These are phyloP conservation scores for Crepidotus variabilis DNA, from an alignment of 768 basidiomycete genomes.

Conservation along the genomic window DNA sequence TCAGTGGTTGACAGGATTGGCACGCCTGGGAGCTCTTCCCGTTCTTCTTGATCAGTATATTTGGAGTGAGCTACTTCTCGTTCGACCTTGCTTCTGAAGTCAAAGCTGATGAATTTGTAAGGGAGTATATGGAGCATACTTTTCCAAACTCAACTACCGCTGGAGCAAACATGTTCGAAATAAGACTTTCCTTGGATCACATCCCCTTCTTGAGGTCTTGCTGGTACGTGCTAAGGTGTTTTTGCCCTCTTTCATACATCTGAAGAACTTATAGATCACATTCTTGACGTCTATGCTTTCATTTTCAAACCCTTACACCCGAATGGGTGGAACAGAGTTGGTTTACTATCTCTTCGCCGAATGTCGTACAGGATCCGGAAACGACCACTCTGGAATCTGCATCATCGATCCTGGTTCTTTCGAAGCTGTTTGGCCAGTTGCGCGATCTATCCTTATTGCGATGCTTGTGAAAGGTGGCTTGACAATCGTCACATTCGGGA, in stretches of 20 bases:
- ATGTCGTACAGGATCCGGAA: constrained; percentile 57
- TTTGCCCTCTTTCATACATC: not conserved
- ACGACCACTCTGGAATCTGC: constrained; percentile 68
- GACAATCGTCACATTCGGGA: constrained; percentile 89
- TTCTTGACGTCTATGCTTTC: constrained; percentile 71
- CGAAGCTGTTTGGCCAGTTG: constrained; percentile 55
- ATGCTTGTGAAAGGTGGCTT: constrained; percentile 78
- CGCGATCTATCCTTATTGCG: constrained; percentile 65
- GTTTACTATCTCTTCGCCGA: constrained; percentile 91
- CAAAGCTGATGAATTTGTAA: constrained; percentile 23
- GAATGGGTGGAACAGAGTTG: constrained; percentile 94
- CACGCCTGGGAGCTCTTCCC: constrained; percentile 84
- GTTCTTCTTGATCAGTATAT: constrained; percentile 83
- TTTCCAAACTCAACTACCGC: constrained; percentile 85
- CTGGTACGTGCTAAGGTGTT: constrained; percentile 45
- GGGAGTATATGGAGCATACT: constrained; percentile 93
- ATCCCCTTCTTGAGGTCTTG: constrained; percentile 82
- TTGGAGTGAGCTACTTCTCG: constrained; percentile 60
- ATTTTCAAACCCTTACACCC: constrained; percentile 86
- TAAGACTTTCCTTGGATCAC: constrained; percentile 72
- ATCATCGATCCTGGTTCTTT: constrained; percentile 56
- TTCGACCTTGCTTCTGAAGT: not conserved
- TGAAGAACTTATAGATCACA: constrained; percentile 55
- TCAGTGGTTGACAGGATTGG: constrained; percentile 63
- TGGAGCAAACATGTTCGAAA: constrained; percentile 85